phyloP scores from a whole-genome alignment of 805 yeast species.

The Cyberlindnera saturnus region DNA sequence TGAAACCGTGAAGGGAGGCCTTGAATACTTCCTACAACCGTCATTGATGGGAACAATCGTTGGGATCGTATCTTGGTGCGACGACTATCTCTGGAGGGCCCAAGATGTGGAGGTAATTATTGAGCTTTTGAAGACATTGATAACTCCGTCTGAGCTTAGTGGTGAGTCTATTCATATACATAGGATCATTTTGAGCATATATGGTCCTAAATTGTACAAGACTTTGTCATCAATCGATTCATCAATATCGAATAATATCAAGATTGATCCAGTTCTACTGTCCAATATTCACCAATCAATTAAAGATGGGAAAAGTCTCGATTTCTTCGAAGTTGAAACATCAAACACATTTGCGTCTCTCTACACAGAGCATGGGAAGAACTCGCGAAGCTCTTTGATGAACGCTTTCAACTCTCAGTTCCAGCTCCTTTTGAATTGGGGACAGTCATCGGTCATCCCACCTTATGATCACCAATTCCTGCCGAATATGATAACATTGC shows the following conservation, averaged over 20 bases:
- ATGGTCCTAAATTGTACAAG: conserved; percentile 14
- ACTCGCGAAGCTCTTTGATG: conserved; percentile 9
- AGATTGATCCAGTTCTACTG: conserved; percentile 16
- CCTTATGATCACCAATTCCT: conserved; percentile 16
- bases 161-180: conserved; percentile 43
- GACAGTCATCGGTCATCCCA: conserved; percentile 16
- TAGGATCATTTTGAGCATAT: conserved; percentile 28
- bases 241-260: conserved; percentile 1
- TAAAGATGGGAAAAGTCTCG: background rate
- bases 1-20: conserved; percentile 63
- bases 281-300: conserved; percentile 10
- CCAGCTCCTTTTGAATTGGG: conserved; percentile 18
- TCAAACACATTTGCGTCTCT: conserved; percentile 3
- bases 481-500: conserved; percentile 6
- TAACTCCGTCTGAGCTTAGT: conserved; percentile 36
- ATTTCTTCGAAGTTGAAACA: conserved; percentile 10
- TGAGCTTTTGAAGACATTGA: conserved; percentile 33
- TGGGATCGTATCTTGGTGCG: conserved; percentile 47
- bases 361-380: background rate
- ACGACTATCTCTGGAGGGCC: conserved; percentile 31
- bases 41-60: conserved; percentile 55
- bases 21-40: conserved; percentile 82
- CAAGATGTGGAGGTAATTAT: conserved; percentile 30
- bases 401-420: conserved; percentile 16
- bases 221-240: conserved; percentile 10